Evolutionary conservation across 169 alveolate genomes (phyloP).

Genomic region (Plasmodium reichenowi): DNA sequence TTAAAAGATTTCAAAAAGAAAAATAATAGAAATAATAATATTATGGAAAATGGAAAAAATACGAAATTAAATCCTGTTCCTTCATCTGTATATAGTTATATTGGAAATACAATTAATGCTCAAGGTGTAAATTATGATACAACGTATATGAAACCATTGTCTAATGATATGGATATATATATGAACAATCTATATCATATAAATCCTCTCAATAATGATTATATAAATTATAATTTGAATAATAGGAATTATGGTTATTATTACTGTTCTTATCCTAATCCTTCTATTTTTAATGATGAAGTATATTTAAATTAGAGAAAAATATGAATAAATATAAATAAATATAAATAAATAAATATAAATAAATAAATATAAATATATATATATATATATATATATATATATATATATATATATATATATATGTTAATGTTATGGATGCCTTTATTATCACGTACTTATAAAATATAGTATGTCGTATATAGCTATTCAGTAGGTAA

Average conservation of each 20-base stretch:
- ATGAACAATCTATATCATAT: slow-evolving; percentile 47
- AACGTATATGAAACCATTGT: slow-evolving; percentile 40
- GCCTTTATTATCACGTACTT: too few species aligned
- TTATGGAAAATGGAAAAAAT: slow-evolving; percentile 12
- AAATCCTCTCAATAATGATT: slow-evolving; percentile 50
- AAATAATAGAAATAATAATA: neutral
- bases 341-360: neutral
- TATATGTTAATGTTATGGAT: neutral
- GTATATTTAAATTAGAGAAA: slow-evolving; percentile 28
- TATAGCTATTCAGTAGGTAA: neutral
- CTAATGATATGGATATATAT: slow-evolving; percentile 46
- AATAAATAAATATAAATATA: neutral
- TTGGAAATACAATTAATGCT: slow-evolving; percentile 32
- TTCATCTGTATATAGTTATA: slow-evolving; percentile 67
- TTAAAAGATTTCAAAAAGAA: slow-evolving; percentile 27
- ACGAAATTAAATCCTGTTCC: slow-evolving; percentile 11
- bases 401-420: neutral
- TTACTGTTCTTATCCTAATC: slow-evolving; percentile 34
- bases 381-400: neutral
- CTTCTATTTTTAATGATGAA: slow-evolving; percentile 37
- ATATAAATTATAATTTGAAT: slow-evolving; percentile 50
- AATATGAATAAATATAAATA: neutral
- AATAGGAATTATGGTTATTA: slow-evolving; percentile 59
- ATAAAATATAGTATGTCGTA: too few species aligned
- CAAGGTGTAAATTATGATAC: slow-evolving; percentile 38